Base-by-base conservation (phyloP, 2,329 filamentous ascomycete genomes). In the Pseudocercospora fijiensis region DNA sequence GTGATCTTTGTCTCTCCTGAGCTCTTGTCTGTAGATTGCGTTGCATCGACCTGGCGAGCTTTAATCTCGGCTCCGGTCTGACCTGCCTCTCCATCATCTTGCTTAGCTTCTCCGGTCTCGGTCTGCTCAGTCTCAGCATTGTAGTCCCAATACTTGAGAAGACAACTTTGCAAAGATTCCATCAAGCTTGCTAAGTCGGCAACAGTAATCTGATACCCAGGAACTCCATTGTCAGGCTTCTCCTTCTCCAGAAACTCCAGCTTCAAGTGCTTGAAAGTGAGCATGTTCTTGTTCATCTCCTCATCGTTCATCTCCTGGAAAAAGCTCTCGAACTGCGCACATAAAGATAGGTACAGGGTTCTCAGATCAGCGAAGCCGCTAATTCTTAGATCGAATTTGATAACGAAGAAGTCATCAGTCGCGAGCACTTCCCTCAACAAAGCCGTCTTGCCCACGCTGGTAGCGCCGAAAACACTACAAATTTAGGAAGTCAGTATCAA, bases 391-490 rank as follows among this genome's bases (percentile, higher is more conserved):
- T 68, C 66, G 24, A 68, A 68, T 30, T 68, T 68, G 27, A 68
- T 62, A 3, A 68, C 66, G 27, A 60, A 68, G 57, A 66, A 68
- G 26, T 68, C 66, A 9, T 68, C 66, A 2, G 66, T 66, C 7
- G 66, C 66, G 1, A 68, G 60, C 2, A 68, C 64, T 57, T 68
- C 64, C 18, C 66, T 26, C 56, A 68, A 57, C 28, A 68, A 49
- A 10, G 66, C 66, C 13, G 66, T 68, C 52, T 68, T 68, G 52
- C 66, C 66, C 22, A 68, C 66, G 33, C 61, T 64, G 3, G 66
- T 68, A 13, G 66, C 66, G 20, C 66, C 66, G 20, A 68, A 68
- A 33, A 68, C 58, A n/a, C n/a, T n/a, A n/a, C n/a, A n/a, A n/a
- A n/a, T n/a, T n/a, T n/a, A n/a, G n/a, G n/a, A n/a, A n/a, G n/a